Base-by-base conservation (phyloP, 192 early-diverging fungal species). In the Rhizophagus clarus region DNA sequence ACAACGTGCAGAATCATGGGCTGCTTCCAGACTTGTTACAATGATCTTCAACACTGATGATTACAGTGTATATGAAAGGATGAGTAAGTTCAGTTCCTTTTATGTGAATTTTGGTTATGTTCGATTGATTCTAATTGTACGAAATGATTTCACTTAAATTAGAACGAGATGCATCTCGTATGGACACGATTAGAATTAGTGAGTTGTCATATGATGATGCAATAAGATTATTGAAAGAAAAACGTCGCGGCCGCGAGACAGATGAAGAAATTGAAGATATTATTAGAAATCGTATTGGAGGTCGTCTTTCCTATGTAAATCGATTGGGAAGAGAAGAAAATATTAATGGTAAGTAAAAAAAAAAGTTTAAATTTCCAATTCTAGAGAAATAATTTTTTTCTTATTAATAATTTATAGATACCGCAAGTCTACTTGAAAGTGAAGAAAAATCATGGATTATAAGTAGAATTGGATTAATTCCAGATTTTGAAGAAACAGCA, bases 1-100 rank as follows among this genome's bases (percentile, higher is more conserved):
- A 61, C 77, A 79, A 40, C 34, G 77, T 15, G 77, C 77, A 42
- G 77, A 79, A 79, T 28, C 77, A 66, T 79, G 77, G 77, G 77
- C 77, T 31, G 77, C 77, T 69, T 0, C 77, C 1, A 79, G 24
- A 32, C 14, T 79, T 42, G 77, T 69, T 17, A 79, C 66, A 22
- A 34, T 70, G 28, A 10, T 79, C 6, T 79, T 79, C 34, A 79
- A 79, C 28, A 79, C 77, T 7, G 77, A 79, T 69, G 77, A 79
- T 79, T 79, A 79, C 70, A 15, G 64, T 24, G 47, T 79, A 17
- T 70, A 79, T 60, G 77, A 79, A 22, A 45, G 77, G 6, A 60
- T 79, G 77, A 79, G 77, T 79, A 28, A 67, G 66, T 79, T 37
- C 49, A 5, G 1, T n/a, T 32, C 32, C 7, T 75, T 15, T 62